Conservation (phyloP, 768 basidiomycete genomes). For the Lenzites betulinus region DNA sequence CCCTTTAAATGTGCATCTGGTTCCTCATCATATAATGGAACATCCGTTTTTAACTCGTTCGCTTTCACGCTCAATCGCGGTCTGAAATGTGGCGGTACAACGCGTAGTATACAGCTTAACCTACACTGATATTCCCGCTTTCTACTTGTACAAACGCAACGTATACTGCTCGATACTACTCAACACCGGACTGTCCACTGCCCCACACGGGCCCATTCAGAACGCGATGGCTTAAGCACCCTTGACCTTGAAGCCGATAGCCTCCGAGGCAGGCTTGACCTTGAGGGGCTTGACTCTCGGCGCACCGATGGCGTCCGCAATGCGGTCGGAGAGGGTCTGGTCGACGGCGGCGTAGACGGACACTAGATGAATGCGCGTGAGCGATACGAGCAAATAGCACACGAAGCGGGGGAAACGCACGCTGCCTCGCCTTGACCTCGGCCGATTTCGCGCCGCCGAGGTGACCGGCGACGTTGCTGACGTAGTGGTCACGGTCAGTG, state of each 20-base stretch:
- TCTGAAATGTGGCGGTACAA: too few relatives aligned
- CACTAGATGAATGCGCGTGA: slow-evolving; percentile 41
- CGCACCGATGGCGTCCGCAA: slow-evolving; percentile 74
- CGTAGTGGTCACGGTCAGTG: slow-evolving; percentile 56
- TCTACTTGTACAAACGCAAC: slow-evolving; percentile 5
- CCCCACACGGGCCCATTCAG: too few relatives aligned
- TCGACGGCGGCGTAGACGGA: slow-evolving; percentile 81
- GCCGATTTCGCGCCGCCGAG: slow-evolving; percentile 60
- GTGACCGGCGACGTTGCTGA: slow-evolving; percentile 68
- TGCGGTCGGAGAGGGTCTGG: slow-evolving; percentile 70
- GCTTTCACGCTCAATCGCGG: too few relatives aligned
- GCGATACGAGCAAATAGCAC: background rate
- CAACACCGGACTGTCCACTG: background rate
- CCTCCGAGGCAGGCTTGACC: slow-evolving; percentile 61
- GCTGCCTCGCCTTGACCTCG: slow-evolving; percentile 61
- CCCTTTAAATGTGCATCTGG: too few relatives aligned
- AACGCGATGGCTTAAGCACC: background rate
- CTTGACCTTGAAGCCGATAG: slow-evolving; percentile 48
- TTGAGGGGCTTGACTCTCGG: slow-evolving; percentile 58
- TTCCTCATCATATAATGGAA: too few relatives aligned
- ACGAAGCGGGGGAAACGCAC: slow-evolving; percentile 44
- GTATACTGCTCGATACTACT: background rate
- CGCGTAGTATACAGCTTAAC: too few relatives aligned
- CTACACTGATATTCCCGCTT: background rate
- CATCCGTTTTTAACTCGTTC: too few relatives aligned